Evolutionary conservation across 352 stramenopile species (phyloP).

Genomic region (Blastocystis sp.): DNA sequence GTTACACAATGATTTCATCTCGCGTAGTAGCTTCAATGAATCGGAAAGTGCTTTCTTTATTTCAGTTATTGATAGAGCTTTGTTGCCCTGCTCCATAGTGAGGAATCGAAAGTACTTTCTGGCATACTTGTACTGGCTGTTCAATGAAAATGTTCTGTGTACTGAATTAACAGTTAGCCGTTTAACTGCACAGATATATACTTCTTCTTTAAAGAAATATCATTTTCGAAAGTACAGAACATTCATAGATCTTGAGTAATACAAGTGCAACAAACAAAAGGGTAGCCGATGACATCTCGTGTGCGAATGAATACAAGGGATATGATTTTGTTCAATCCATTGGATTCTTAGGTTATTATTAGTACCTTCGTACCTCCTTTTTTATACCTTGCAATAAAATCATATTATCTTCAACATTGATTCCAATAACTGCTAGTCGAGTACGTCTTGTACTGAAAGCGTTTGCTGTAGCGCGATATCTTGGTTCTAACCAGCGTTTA

Average conservation of each 20-base stretch:
- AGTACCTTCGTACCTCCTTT: neutral
- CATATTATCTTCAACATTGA: neutral
- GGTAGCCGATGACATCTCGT: no score
- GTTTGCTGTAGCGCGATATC: constrained; percentile 45
- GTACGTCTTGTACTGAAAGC: constrained; percentile 27
- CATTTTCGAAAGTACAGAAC: no score
- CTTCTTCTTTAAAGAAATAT: no score
- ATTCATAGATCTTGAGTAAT: no score
- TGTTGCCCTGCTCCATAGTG: neutral
- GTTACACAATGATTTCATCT: neutral
- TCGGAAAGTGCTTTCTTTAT: neutral
- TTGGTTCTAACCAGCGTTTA: neutral
- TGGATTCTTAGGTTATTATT: no score
- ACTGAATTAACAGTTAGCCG: no score
- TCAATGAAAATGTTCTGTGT: no score
- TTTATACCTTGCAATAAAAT: neutral
- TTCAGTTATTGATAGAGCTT: neutral
- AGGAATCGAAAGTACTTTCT: neutral
- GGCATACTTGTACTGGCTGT: no score
- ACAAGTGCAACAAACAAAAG: no score
- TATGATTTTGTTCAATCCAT: no score
- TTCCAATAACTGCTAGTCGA: neutral
- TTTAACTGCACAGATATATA: no score
- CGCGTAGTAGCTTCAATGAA: neutral
- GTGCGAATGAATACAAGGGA: no score